Conservation (phyloP, 2,329 filamentous ascomycete genomes). For the Cladosporium sp. region DNA sequence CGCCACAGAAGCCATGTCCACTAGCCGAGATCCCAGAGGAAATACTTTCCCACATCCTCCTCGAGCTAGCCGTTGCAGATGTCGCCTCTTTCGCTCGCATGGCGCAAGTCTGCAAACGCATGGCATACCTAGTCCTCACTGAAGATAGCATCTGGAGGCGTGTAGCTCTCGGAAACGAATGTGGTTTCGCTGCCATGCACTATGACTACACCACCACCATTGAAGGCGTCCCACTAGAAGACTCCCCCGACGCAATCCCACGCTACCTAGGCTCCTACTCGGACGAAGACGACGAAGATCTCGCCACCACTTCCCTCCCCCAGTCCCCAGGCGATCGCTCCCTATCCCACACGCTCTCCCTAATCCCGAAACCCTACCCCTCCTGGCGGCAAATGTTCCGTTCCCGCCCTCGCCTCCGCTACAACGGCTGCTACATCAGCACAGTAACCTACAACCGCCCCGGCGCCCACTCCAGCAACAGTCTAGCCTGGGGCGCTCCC, state of each 20-base stretch:
- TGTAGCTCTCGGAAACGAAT: conserved; percentile 64
- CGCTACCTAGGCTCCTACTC: conserved; percentile 21
- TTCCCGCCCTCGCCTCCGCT: conserved; percentile 77
- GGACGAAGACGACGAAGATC: conserved; percentile 14
- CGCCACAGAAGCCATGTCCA: conserved; percentile 71
- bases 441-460: conserved; percentile 92
- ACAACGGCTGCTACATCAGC: conserved; percentile 93
- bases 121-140: conserved; percentile 78
- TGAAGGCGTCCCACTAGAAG: conserved; percentile 41
- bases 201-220: conserved; percentile 67
- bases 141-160: conserved; percentile 85
- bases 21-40: conserved; percentile 76
- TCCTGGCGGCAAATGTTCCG: conserved; percentile 66
- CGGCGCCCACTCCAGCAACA: conserved; percentile 67
- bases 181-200: conserved; percentile 80
- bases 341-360: conserved; percentile 21
- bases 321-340: conserved; percentile 19
- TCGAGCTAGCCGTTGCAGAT: conserved; percentile 67
- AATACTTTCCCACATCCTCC: conserved; percentile 74
- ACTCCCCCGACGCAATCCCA: conserved; percentile 22
- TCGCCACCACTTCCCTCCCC: conserved; percentile 7
- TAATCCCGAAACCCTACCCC: conserved; percentile 28
- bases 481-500: conserved; percentile 71
- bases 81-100: conserved; percentile 72
- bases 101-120: conserved; percentile 75